A percentile compares a stretch with the other conserved stretches of the same genome.
Conservation (phyloP, 2,329 filamentous ascomycete genomes). For the Microdochium nivale region DNA sequence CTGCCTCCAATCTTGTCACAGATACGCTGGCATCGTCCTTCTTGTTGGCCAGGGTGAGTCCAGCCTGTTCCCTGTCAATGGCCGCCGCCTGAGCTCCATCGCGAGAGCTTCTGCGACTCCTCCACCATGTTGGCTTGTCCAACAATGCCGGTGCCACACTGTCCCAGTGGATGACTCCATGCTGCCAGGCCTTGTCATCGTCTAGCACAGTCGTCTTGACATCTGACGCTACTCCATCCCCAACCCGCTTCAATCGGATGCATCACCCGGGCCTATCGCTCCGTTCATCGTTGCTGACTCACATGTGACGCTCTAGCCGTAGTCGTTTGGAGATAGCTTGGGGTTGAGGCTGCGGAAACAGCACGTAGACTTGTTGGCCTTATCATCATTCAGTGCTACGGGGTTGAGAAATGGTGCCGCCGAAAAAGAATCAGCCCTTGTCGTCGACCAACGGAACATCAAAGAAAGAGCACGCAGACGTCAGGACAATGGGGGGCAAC, state of each 20-base stretch:
- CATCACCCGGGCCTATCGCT: not conserved
- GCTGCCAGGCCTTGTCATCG: no score
- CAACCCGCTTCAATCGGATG: not conserved
- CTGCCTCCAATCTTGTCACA: not conserved
- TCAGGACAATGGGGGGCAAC: constrained; percentile 15
- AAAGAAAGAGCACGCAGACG: constrained; percentile 18
- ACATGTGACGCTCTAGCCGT: not conserved
- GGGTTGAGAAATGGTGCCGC: constrained; percentile 5
- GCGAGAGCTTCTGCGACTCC: not conserved
- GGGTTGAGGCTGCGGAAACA: not conserved
- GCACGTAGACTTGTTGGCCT: not conserved
- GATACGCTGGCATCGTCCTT: not conserved
- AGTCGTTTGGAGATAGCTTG: not conserved
- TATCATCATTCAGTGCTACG: not conserved
- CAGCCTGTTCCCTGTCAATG: not conserved
- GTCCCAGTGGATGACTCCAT: no score
- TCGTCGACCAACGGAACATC: constrained; percentile 18
- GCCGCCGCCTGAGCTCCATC: not conserved
- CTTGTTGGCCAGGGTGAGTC: not conserved
- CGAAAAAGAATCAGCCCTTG: constrained; percentile 18
- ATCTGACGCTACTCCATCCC: not conserved
- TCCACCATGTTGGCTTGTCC: not conserved
- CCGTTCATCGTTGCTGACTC: not conserved
- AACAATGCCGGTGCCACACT: not conserved
- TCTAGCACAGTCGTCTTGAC: no score